Conservation (phyloP, 1,284 basidiomycete genomes). For the Tylopilus sp. region DNA sequence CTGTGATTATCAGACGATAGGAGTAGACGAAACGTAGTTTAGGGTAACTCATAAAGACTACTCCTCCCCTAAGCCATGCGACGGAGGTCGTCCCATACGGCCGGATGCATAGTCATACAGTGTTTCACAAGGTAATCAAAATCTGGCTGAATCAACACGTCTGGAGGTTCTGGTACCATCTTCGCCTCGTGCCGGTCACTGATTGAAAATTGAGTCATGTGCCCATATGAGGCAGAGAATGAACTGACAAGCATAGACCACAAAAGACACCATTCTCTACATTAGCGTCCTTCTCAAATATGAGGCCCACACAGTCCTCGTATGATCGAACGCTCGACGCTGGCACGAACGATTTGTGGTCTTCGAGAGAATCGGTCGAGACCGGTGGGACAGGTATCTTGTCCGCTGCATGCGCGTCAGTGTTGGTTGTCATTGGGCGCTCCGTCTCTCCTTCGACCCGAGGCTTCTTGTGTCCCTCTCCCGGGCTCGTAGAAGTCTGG, state of each 20-base stretch:
- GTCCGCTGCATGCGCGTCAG: constrained; percentile 1
- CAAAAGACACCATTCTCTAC: constrained; percentile 41
- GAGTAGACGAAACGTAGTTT: constrained; percentile 10
- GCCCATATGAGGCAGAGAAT: neutral
- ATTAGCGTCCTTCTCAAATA: constrained; percentile 44
- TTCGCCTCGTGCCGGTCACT: constrained; percentile 34
- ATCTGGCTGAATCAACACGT: constrained; percentile 31
- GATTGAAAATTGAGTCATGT: constrained; percentile 1
- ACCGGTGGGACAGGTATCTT: neutral
- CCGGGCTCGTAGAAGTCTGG: constrained; percentile 4
- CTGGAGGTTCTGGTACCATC: constrained; percentile 30
- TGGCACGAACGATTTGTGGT: neutral
- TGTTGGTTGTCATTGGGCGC: neutral
- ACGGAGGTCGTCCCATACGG: constrained; percentile 29
- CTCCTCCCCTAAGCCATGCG: constrained; percentile 11
- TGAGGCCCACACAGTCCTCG: constrained; percentile 43
- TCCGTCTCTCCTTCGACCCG: constrained; percentile 14
- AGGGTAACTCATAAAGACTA: constrained; percentile 2
- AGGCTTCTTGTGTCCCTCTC: constrained; percentile 19
- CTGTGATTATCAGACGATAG: constrained; percentile 20
- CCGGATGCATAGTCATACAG: constrained; percentile 31
- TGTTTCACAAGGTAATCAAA: constrained; percentile 32
- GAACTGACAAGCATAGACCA: constrained; percentile 49
- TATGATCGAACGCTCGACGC: constrained; percentile 20
- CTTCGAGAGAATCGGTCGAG: neutral